A percentile compares a stretch with the other conserved stretches of the same genome.
Evolutionary conservation across 306 rosid species (phyloP).

Genomic region (Castanea crenata): DNA sequence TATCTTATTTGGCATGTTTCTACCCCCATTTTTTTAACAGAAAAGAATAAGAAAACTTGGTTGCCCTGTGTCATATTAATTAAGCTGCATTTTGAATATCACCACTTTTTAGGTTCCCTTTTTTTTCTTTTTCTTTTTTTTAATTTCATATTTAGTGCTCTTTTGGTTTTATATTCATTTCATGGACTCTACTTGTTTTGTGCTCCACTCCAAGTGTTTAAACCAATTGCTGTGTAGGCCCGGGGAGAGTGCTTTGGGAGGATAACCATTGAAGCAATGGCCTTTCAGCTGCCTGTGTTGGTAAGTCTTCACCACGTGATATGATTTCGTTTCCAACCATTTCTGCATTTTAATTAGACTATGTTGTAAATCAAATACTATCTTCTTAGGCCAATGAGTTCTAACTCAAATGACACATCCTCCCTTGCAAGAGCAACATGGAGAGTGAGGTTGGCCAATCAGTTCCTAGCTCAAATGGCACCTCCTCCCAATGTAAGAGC

Average conservation of each 20-base stretch:
- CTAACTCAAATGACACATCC: too few species aligned
- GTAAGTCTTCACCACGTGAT: constrained; percentile 32
- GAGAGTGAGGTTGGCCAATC: too few species aligned
- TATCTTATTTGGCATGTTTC: neutral
- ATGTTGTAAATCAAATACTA: neutral
- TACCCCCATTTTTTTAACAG: too few species aligned
- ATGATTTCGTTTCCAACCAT: constrained; percentile 6
- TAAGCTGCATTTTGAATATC: neutral
- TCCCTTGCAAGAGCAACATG: too few species aligned
- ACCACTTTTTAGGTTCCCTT: neutral
- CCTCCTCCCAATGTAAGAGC: too few species aligned
- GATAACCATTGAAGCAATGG: constrained; percentile 88
- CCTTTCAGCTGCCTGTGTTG: constrained; percentile 82
- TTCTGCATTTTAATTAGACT: neutral
- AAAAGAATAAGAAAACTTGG: neutral
- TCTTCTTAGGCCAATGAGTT: neutral
- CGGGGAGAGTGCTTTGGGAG: constrained; percentile 86
- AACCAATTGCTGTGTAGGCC: constrained; percentile 41
- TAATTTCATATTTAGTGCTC: neutral
- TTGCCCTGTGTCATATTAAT: neutral
- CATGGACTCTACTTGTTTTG: neutral
- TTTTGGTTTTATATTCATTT: neutral
- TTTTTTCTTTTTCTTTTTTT: neutral
- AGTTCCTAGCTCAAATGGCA: too few species aligned
- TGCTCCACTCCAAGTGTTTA: neutral